Percentiles rank a stretch among this genome's conserved stretches.
Conservation (phyloP, 768 basidiomycete genomes). For the Tricholoma sp. region DNA sequence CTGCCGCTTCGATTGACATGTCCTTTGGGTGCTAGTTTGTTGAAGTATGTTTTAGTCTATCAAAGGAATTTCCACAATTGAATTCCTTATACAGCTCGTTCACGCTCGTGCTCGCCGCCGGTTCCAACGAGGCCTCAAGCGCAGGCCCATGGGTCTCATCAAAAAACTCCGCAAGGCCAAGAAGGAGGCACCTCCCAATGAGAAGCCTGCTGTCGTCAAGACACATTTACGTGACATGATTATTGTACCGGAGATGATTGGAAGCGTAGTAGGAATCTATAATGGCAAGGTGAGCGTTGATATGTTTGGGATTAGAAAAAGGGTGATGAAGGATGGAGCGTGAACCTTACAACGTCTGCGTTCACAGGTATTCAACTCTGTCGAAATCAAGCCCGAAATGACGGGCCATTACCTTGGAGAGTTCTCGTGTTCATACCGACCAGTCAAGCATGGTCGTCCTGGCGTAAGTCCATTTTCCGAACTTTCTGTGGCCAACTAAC, state of each 20-base stretch:
- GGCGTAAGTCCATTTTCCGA: constrained; percentile 62
- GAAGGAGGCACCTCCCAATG: constrained; percentile 98
- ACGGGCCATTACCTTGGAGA: constrained; percentile 99
- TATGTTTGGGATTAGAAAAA: neutral
- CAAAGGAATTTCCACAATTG: neutral
- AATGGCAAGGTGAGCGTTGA: constrained; percentile 73
- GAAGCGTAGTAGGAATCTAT: constrained; percentile 96
- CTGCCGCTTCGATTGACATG: neutral
- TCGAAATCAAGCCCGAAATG: constrained; percentile 99
- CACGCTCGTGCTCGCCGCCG: constrained; percentile 98
- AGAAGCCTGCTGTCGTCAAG: constrained; percentile 98
- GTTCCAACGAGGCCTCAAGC: constrained; percentile 98
- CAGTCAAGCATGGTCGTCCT: constrained; percentile 99
- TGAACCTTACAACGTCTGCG: constrained; percentile 3
- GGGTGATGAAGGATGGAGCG: neutral
- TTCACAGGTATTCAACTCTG: constrained; percentile 81
- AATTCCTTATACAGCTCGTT: constrained; percentile 59
- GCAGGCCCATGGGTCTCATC: constrained; percentile 96
- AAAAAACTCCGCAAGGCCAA: constrained; percentile 99
- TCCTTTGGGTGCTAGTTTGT: constrained; percentile 53
- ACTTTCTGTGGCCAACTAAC: neutral
- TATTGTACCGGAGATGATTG: constrained; percentile 99
- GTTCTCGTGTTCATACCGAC: constrained; percentile 95
- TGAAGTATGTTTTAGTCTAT: constrained; percentile 48
- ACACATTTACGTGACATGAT: constrained; percentile 99